Percentiles rank a stretch among this genome's conserved stretches.
phyloP scores from a whole-genome alignment of 352 stramenopile species.

The Phytophthora uliginosa region DNA sequence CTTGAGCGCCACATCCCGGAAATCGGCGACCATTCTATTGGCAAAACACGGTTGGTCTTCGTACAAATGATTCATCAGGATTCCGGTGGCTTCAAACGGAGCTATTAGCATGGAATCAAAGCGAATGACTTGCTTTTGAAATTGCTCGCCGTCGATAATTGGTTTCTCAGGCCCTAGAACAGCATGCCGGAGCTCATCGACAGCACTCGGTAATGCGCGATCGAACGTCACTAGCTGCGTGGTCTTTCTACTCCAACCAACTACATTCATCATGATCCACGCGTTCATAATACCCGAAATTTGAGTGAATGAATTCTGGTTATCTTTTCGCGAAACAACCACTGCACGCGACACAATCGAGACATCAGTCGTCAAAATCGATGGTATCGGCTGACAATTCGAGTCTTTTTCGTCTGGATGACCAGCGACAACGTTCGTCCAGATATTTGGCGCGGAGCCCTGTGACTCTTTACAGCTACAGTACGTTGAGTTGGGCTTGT shows the following conservation, averaged over 20 bases:
- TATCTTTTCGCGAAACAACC: slow-evolving; percentile 32
- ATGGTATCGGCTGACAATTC: neutral
- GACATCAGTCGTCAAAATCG: neutral
- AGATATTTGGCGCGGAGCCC: slow-evolving; percentile 9
- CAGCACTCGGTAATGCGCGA: slow-evolving; percentile 22
- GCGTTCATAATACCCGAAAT: slow-evolving; percentile 36
- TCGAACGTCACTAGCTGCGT: slow-evolving; percentile 48
- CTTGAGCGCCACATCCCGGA: slow-evolving; percentile 23
- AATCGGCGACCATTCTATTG: slow-evolving; percentile 14
- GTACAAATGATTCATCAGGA: slow-evolving; percentile 48
- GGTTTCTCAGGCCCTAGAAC: slow-evolving; percentile 20
- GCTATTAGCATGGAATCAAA: slow-evolving; percentile 42
- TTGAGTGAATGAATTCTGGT: slow-evolving; percentile 50
- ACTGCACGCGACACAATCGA: slow-evolving; percentile 12
- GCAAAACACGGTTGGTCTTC: slow-evolving; percentile 42
- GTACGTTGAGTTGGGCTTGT: slow-evolving; percentile 1
- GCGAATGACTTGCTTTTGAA: slow-evolving; percentile 19
- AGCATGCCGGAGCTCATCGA: slow-evolving; percentile 43
- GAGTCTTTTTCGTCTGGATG: neutral
- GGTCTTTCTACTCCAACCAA: slow-evolving; percentile 16
- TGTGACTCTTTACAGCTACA: slow-evolving; percentile 13
- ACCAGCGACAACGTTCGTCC: slow-evolving; percentile 3
- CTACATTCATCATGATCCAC: slow-evolving; percentile 28
- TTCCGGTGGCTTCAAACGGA: slow-evolving; percentile 38
- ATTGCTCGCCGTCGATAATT: slow-evolving; percentile 21